Base-by-base conservation (phyloP, 208 protist genomes). In the Phytomonas serpens region DNA sequence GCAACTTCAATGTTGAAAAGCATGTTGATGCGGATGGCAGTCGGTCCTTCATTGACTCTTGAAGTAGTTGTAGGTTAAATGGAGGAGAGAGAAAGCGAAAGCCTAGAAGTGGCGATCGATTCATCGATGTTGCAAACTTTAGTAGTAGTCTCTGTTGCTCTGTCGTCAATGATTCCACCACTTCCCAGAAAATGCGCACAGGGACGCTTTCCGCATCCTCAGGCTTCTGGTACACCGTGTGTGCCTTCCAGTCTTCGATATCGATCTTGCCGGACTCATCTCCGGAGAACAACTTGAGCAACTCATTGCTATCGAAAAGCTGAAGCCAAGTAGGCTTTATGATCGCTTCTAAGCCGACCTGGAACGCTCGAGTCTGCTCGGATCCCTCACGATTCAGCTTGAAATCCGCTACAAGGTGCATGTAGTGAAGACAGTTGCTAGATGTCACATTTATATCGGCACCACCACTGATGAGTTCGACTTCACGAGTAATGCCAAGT, bases 1-100 rank as follows among this genome's bases (percentile, higher is more conserved):
- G 97, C 34, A 98, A 71, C 80, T 98, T 98, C 31, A 98, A 75
- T 37, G 90, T 89, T 19, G 93, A 97, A 74, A 98, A 97, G 73
- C 97, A 98, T 57, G 97, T 98, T 0, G 91, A 80, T 2, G 92
- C 84, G 0, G 94, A 95, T 9, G 97, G 97, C 27, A 98, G 76
- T 7, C 88, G 73, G n/a, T 93, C 78, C 47, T 77, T 75, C 14
- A 65, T n/a, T 42, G 72, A 74, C 16, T 71, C 69, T 66, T 67
- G 62, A 38, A 91, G 72, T 34, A 95, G 64, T 52, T 95, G 78
- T 30, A 98, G 68, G 73, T 90, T 92, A 69, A 98, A 97, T 3
- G 85, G 86, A 19, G 95, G 97, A 16, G 91, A 82, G 14, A 98
- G 80, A 70, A 93, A 93, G 51, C 81, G 76, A 75, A 98, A 98